These are phyloP conservation scores for Phytophthora litchii DNA, from an alignment of 352 stramenopile genomes.

Conservation along the genomic window DNA sequence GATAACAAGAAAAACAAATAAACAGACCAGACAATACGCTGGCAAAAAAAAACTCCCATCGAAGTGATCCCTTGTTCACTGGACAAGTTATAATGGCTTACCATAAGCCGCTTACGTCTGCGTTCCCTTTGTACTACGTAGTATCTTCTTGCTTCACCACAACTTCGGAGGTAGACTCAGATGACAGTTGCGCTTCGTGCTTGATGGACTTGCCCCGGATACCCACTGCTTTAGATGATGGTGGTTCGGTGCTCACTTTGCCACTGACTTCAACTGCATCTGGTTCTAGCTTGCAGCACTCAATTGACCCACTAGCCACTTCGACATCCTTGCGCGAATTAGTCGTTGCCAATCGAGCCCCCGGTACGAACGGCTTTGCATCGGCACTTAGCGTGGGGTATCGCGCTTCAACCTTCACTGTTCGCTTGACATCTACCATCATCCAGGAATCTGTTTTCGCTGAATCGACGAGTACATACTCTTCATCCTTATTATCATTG, in stretches of 20 bases:
- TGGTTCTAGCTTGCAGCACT: conserved; percentile 1
- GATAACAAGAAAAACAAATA: conserved; percentile 22
- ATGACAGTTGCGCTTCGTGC: conserved; percentile 10
- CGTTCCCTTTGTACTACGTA: too few species aligned
- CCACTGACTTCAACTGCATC: neutral
- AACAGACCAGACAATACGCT: conserved; percentile 26
- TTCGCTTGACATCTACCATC: conserved; percentile 18
- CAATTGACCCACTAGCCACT: neutral
- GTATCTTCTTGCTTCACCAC: conserved; percentile 5
- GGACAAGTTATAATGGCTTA: neutral
- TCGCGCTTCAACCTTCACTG: conserved; percentile 6
- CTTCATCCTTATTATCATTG: conserved; percentile 12
- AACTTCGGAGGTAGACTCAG: conserved; percentile 18
- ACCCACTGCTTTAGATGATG: too few species aligned
- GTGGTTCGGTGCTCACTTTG: too few species aligned
- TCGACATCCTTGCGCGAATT: neutral
- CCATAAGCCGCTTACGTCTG: too few species aligned
- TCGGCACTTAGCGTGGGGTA: conserved; percentile 18
- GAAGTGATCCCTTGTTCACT: neutral
- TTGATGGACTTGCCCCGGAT: neutral
- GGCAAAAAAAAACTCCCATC: conserved; percentile 20
- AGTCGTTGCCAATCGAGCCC: neutral
- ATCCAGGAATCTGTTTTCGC: conserved; percentile 12
- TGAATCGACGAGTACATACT: conserved; percentile 26
- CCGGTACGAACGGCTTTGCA: conserved; percentile 23